Conservation (phyloP, 495 filamentous ascomycete genomes). For the Aspergillus nidulans region DNA sequence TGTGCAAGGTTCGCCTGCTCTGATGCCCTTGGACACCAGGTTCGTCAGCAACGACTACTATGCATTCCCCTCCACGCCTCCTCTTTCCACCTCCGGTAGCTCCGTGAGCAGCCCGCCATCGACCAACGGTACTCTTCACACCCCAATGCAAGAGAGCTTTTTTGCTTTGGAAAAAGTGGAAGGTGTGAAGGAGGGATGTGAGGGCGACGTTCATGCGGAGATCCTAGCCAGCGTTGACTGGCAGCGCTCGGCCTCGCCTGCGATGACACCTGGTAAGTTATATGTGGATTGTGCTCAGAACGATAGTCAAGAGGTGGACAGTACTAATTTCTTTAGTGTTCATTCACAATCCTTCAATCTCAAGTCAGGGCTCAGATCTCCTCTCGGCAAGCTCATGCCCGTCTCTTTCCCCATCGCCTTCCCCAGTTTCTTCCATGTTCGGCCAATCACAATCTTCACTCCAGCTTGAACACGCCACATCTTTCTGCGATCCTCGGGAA, state of each 20-base stretch:
- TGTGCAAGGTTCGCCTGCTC: conserved; percentile 62
- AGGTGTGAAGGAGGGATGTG: conserved; percentile 76
- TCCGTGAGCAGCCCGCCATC: conserved; percentile 81
- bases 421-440: conserved; percentile 57
- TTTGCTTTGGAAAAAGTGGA: conserved; percentile 69
- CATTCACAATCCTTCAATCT: conserved; percentile 69
- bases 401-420: conserved; percentile 75
- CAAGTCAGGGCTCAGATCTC: conserved; percentile 63
- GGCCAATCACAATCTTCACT: conserved; percentile 58
- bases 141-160: conserved; percentile 77
- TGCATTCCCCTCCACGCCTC: conserved; percentile 82
- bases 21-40: conserved; percentile 77
- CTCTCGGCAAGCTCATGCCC: conserved; percentile 71
- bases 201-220: conserved; percentile 70
- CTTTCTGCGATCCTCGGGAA: conserved; percentile 90
- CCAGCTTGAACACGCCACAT: conserved; percentile 28
- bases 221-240: conserved; percentile 73
- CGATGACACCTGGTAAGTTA: conserved; percentile 88
- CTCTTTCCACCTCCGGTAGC: conserved; percentile 80
- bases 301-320: background rate
- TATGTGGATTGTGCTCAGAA: background rate
- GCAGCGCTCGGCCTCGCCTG: conserved; percentile 71
- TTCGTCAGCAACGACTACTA: conserved; percentile 62
- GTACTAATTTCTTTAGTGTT: conserved; percentile 57
- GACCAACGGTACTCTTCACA: conserved; percentile 70